A percentile compares a stretch with the other conserved stretches of the same genome.
These are phyloP conservation scores for Globisporangium cylindrosporum DNA, from an alignment of 352 stramenopile species.

Conservation along the genomic window DNA sequence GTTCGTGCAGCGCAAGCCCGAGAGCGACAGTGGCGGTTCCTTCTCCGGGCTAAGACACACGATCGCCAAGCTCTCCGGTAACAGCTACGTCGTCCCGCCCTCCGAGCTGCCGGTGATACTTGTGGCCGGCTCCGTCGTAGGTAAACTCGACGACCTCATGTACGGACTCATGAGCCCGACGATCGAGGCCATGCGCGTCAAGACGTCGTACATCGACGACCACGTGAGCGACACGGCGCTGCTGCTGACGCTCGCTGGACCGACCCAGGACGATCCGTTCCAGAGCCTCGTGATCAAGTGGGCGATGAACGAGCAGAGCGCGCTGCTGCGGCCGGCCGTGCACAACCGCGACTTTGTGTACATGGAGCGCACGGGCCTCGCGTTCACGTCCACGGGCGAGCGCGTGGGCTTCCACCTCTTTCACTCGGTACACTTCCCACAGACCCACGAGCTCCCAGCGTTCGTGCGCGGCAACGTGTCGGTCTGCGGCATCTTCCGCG, in stretches of 20 bases:
- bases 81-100: not conserved
- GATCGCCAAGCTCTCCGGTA: not conserved
- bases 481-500: not conserved
- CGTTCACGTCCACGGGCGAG: slow-evolving; percentile 25
- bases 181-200: slow-evolving; percentile 24
- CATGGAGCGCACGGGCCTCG: slow-evolving; percentile 31
- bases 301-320: slow-evolving; percentile 16
- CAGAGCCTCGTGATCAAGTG: slow-evolving; percentile 39
- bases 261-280: slow-evolving; percentile 11
- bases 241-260: not conserved
- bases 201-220: slow-evolving; percentile 12
- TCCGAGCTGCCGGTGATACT: slow-evolving; percentile 14
- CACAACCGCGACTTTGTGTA: slow-evolving; percentile 47
- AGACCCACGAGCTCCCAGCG: slow-evolving; percentile 26
- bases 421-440: slow-evolving; percentile 39
- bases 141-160: slow-evolving; percentile 27
- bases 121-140: not conserved
- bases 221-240: not conserved
- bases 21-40: not conserved
- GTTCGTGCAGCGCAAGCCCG: slow-evolving; percentile 5
- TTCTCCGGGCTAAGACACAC: not conserved
- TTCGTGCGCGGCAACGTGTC: slow-evolving; percentile 18
- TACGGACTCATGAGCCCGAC: slow-evolving; percentile 30
- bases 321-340: slow-evolving; percentile 7
- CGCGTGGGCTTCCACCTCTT: slow-evolving; percentile 33